Base-by-base conservation (phyloP, 75 land plant species). In the Selaginella tamariscina region DNA sequence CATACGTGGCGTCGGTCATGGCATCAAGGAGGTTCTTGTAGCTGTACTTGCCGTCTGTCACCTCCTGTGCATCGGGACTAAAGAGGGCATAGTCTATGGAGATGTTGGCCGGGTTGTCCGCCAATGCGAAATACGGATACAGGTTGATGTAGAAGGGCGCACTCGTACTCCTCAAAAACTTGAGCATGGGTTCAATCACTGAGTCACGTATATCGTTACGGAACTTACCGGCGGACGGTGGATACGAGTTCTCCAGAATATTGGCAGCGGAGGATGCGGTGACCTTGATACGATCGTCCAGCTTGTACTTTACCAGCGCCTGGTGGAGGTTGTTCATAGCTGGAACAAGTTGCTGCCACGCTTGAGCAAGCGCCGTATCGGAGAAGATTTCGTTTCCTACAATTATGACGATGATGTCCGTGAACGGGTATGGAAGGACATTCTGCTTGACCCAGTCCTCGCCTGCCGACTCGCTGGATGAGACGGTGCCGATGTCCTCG, bases 121-220 rank as follows among this genome's bases (percentile, higher is more conserved):
- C 56, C 66, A 70, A 75, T 0, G 87, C 87, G 39, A 86, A 86
- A 70, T 77, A 88, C 0, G 93, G 93, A 70, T 88, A 89, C 0
- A 80, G 84, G 57, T 89, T 84, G 22, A 86, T 69, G 76, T 86
- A 72, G 73, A 82, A 71, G 0, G 70, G 64, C 18, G 83, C 67
- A 0, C 44, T 55, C 0, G 76, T 80, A 1, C 44, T 27, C 2
- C 26, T 29, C 20, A 76, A 32, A 32, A 82, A 82, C 13, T 62
- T 33, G 13, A 89, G 72, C 65, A 89, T 64, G n/a, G 77, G 82
- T 32, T 64, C 32, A 71, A 80, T 75, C 65, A 69, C n/a, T 0
- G 78, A 68, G 2, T 32, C 54, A 27, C 2, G 9, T 18, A 74
- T 27, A 27, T 23, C 15, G 11, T 68, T 24, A 1, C 22, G 26